A percentile compares a stretch with the other conserved stretches of the same genome.
phyloP scores from a whole-genome alignment of 768 basidiomycete species.

The Mycena chlorophos region DNA sequence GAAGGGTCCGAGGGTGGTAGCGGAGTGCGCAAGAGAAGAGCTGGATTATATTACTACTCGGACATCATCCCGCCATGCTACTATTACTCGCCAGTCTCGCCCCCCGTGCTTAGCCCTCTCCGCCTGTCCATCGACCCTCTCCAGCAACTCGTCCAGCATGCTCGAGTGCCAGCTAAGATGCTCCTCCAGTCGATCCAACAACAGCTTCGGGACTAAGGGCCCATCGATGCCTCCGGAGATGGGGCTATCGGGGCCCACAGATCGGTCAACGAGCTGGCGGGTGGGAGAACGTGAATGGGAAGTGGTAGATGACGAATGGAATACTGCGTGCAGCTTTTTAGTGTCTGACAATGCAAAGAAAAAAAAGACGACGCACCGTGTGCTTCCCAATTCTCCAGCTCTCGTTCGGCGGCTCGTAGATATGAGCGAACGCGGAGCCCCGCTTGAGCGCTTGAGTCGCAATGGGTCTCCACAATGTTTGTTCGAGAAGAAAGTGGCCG shows the following conservation, averaged over 20 bases:
- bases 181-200: not conserved
- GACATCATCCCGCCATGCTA: not conserved
- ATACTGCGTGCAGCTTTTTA: not conserved
- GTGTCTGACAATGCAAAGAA: not conserved
- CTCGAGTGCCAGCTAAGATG: not conserved
- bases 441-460: no score
- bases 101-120: not conserved
- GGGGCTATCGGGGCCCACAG: not conserved
- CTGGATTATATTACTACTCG: not conserved
- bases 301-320: no score
- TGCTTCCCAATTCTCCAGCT: no score
- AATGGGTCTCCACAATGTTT: no score
- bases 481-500: no score
- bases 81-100: not conserved
- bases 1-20: not conserved
- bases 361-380: no score
- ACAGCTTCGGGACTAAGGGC: not conserved
- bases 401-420: no score
- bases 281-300: not conserved
- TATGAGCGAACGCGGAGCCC: no score
- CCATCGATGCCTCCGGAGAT: not conserved
- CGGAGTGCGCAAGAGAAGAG: not conserved
- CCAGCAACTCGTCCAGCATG: not conserved
- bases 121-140: not conserved
- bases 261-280: not conserved